These are phyloP conservation scores for Aspergillus luchuensis DNA, from an alignment of 2,329 filamentous ascomycete species.

Conservation along the genomic window DNA sequence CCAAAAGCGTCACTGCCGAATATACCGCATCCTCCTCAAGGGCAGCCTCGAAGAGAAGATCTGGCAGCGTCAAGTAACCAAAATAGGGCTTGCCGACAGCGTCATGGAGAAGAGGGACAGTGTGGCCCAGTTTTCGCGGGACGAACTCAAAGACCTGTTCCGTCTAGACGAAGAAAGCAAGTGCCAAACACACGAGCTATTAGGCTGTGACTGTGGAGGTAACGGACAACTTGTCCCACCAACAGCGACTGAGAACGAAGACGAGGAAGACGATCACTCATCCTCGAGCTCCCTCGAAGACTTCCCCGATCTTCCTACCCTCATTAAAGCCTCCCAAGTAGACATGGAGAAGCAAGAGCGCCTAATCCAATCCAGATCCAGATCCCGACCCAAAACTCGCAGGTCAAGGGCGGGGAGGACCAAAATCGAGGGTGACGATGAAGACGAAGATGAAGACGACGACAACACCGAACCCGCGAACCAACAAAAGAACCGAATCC, in stretches of 20 bases:
- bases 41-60: constrained; percentile 75
- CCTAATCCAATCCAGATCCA: background rate
- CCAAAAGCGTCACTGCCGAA: constrained; percentile 67
- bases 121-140: constrained; percentile 62
- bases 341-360: constrained; percentile 40
- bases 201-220: constrained; percentile 65
- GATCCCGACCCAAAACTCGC: background rate
- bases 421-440: too few relatives aligned
- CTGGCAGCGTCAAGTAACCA: constrained; percentile 71
- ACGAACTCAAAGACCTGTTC: constrained; percentile 69
- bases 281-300: constrained; percentile 21
- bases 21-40: constrained; percentile 69
- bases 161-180: constrained; percentile 61
- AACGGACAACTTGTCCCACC: constrained; percentile 40
- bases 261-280: constrained; percentile 6
- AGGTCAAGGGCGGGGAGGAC: background rate
- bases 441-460: background rate
- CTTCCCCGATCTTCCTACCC: constrained; percentile 32
- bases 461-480: constrained; percentile 6
- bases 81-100: constrained; percentile 69
- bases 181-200: constrained; percentile 69
- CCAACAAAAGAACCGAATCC: constrained; percentile 40
- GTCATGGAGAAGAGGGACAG: constrained; percentile 68
- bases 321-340: constrained; percentile 46
- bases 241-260: constrained; percentile 4